Conservation (phyloP, 1,139 yeast genomes). For the Diutina ranongensis region DNA sequence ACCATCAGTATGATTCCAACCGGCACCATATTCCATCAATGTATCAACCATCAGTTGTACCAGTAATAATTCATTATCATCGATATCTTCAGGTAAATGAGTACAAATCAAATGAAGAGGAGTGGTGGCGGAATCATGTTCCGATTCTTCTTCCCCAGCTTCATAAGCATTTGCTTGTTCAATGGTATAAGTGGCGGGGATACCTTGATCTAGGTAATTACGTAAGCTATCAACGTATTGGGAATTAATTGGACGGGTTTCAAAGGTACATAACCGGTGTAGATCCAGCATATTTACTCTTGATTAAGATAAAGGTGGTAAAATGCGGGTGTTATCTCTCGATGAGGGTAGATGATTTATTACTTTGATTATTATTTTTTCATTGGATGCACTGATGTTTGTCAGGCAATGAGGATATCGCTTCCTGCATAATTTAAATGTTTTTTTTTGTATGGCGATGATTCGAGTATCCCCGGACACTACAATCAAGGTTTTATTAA, state of each 20-base stretch:
- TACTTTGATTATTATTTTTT: no score
- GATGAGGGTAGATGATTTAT: no score
- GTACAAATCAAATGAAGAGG: conserved; percentile 64
- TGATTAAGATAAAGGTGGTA: neutral
- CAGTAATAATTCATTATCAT: conserved; percentile 31
- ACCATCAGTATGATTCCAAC: conserved; percentile 69
- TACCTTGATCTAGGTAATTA: conserved; percentile 44
- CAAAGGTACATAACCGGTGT: conserved; percentile 55
- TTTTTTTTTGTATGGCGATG: no score
- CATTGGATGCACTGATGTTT: neutral
- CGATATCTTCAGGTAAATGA: conserved; percentile 34
- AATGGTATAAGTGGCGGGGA: conserved; percentile 73
- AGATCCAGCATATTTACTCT: conserved; percentile 48
- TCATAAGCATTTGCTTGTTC: conserved; percentile 60
- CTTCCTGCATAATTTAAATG: no score
- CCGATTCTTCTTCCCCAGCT: conserved; percentile 24
- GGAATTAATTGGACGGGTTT: conserved; percentile 40
- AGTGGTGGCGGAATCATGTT: conserved; percentile 31
- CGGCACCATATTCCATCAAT: conserved; percentile 79
- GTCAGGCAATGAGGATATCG: no score
- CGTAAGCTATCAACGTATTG: conserved; percentile 34
- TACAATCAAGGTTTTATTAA: no score
- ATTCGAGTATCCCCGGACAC: no score
- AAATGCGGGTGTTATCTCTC: neutral
- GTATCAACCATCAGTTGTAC: conserved; percentile 47